A percentile compares a stretch with the other conserved stretches of the same genome.
Conservation (phyloP, 73 alveolate genomes). For the Tetrahymena thermophila region DNA sequence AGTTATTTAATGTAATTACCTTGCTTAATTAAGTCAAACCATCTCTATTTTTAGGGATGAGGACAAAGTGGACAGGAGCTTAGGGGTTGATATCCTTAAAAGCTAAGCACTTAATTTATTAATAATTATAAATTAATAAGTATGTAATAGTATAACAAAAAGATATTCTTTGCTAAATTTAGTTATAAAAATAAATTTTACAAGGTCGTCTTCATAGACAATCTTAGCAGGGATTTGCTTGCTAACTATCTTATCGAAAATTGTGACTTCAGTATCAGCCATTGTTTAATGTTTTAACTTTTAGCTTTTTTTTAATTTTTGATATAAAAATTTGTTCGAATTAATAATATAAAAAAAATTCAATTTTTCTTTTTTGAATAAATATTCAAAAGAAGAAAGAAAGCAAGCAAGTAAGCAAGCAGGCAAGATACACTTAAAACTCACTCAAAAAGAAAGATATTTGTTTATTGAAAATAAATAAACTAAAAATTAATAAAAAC, state of each 20-base stretch:
- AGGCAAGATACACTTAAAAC: too few species aligned
- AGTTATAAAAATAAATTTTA: background rate
- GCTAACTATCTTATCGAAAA: conserved; percentile 81
- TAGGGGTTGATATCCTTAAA: conserved; percentile 84
- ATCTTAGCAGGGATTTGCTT: conserved; percentile 81
- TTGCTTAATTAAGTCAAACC: conserved; percentile 67
- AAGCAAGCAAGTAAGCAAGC: too few species aligned
- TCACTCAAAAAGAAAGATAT: too few species aligned
- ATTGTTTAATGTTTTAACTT: background rate
- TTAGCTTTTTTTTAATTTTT: background rate
- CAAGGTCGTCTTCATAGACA: conserved; percentile 76
- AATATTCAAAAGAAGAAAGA: too few species aligned
- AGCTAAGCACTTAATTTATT: conserved; percentile 55
- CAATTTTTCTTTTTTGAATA: background rate
- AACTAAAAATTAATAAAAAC: too few species aligned
- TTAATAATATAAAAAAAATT: background rate
- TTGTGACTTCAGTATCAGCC: conserved; percentile 59
- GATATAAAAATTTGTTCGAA: background rate
- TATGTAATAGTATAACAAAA: too few species aligned
- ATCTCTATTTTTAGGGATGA: conserved; percentile 84
- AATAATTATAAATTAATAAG: too few species aligned
- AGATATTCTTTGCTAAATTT: background rate
- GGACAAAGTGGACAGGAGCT: conserved; percentile 85
- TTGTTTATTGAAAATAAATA: too few species aligned
- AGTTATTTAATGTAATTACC: background rate